Base-by-base conservation (phyloP, 345 rosid species). In the Salix suchowensis region DNA sequence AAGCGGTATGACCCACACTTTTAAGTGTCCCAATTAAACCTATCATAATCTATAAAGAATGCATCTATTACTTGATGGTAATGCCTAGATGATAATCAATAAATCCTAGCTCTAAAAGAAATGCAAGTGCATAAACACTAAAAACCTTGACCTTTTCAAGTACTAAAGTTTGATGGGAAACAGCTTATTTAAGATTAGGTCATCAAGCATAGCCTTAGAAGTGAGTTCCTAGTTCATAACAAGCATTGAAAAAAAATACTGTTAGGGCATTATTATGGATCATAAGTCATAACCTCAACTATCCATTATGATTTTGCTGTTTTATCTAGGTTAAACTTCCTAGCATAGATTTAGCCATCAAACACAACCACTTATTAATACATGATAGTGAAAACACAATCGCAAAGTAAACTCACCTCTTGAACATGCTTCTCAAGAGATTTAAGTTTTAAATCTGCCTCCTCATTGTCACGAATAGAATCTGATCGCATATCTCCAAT, bases 401-500 rank as follows among this genome's bases (percentile, higher is more conserved):
- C 10, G 62, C 28, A 65, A 65, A 14, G 37, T 2, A 65, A 7
- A 81, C 86, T 74, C 70, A 92, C 99, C 92, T 96, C 98, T 80
- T 96, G 99, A 76, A 96, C 80, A 86, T 92, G 99, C 84, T 94
- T 96, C 86, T 92, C 99, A 4, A 96, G 76, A 68, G 91, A 87
- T 81, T 89, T 92, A 68, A 96, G 97, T 93, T 94, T 94, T 34
- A 83, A 50, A 81, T 92, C 97, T 21, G 94, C 89, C 23, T 94
- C 97, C 40, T 79, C 87, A 71, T 88, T 87, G 74, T 89, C 97
- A 78, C 91, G 90, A 71, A 74, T 80, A 82, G 91, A 82, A 60
- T 94, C 97, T 18, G 92, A 78, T 79, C 96, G 86, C 98, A 96
- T 90, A 58, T 96, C 99, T 54, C 97, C 98, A 21, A 96, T 90